Evolutionary conservation across 2,329 filamentous ascomycete species (phyloP).

Genomic region (Elsinoe fawcettii): DNA sequence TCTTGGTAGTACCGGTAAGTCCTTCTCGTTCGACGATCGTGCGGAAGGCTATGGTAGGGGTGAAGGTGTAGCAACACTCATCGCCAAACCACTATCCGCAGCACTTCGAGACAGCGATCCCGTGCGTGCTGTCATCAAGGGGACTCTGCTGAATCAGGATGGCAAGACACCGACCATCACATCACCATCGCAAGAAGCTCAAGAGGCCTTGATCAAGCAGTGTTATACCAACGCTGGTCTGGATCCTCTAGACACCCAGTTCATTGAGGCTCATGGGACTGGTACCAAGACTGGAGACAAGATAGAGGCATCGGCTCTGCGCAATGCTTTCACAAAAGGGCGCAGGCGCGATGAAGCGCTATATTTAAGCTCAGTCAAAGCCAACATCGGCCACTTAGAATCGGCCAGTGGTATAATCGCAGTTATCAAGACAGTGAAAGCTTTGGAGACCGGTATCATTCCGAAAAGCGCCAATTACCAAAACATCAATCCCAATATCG

Average conservation of each 20-base stretch:
- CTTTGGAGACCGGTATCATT: constrained; percentile 24
- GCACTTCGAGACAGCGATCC: constrained; percentile 42
- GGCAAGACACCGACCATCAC: constrained; percentile 36
- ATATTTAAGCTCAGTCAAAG: constrained; percentile 24
- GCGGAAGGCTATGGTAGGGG: constrained; percentile 47
- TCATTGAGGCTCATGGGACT: constrained; percentile 25
- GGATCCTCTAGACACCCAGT: constrained; percentile 19
- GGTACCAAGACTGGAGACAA: constrained; percentile 25
- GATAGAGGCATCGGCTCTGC: constrained; percentile 22
- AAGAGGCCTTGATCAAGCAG: constrained; percentile 30
- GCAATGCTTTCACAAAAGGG: background rate
- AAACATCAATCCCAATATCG: no score
- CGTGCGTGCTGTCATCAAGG: constrained; percentile 35
- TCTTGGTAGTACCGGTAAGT: constrained; percentile 26
- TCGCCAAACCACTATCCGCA: constrained; percentile 44
- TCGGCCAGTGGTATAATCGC: constrained; percentile 22
- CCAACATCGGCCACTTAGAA: constrained; percentile 24
- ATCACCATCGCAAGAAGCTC: constrained; percentile 31
- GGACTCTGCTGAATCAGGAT: constrained; percentile 32
- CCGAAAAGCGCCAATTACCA: no score
- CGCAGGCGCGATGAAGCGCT: constrained; percentile 15
- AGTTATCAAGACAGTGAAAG: constrained; percentile 24
- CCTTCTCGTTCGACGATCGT: constrained; percentile 27
- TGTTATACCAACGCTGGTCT: constrained; percentile 33
- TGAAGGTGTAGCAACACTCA: constrained; percentile 44